Percentiles rank a stretch among this genome's conserved stretches.
phyloP scores from a whole-genome alignment of 2,329 filamentous ascomycete species.

The Colletotrichum sublineola region DNA sequence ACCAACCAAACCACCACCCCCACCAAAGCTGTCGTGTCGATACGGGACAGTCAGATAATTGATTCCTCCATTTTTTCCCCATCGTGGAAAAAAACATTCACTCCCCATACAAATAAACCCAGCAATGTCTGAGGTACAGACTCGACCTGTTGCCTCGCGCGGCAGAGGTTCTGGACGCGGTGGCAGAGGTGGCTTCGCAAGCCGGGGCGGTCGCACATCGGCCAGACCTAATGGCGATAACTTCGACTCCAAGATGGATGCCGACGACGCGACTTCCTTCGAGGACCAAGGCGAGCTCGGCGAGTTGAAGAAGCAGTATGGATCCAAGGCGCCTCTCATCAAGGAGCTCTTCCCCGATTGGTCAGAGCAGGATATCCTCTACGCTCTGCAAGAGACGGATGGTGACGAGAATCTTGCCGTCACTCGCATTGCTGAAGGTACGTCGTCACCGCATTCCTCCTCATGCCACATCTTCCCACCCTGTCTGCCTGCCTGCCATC shows the following conservation, averaged over 20 bases:
- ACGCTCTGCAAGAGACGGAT: constrained; percentile 89
- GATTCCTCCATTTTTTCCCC: constrained; percentile 37
- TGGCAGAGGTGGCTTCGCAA: constrained; percentile 81
- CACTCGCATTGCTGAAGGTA: constrained; percentile 85
- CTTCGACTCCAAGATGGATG: constrained; percentile 64
- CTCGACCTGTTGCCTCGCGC: constrained; percentile 84
- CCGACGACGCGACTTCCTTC: constrained; percentile 69
- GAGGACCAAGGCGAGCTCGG: constrained; percentile 91
- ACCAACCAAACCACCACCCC: constrained; percentile 20
- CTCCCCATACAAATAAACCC: constrained; percentile 40
- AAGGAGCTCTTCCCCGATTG: constrained; percentile 96
- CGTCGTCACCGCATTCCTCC: constrained; percentile 42
- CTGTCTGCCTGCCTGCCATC: constrained; percentile 36
- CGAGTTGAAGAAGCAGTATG: constrained; percentile 91
- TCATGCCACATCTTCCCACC: constrained; percentile 14
- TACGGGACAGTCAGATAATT: constrained; percentile 42
- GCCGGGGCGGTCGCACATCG: constrained; percentile 77
- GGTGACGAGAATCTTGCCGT: constrained; percentile 82
- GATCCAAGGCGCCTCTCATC: constrained; percentile 81
- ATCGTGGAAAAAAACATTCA: constrained; percentile 40
- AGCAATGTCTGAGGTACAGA: constrained; percentile 92
- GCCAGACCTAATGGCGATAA: constrained; percentile 80
- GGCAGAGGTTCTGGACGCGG: constrained; percentile 92
- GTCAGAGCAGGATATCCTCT: constrained; percentile 95
- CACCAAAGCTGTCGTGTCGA: constrained; percentile 41